Conservation (phyloP, 768 basidiomycete species). For the Cubamyces lactineus region DNA sequence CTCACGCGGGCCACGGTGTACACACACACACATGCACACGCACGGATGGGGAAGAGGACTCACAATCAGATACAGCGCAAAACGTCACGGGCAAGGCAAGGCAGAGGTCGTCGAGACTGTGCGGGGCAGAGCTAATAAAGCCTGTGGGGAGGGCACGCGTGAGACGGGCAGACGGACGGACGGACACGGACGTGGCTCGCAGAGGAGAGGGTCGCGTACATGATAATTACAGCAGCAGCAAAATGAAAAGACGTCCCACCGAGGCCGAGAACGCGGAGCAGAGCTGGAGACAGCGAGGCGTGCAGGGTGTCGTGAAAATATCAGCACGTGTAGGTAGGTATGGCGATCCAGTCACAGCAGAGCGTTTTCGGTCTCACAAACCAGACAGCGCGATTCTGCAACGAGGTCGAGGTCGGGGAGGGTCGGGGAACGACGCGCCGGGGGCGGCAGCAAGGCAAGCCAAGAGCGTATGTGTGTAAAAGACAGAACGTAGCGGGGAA, state of each 20-base stretch:
- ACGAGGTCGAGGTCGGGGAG: not conserved
- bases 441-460: too few relatives aligned
- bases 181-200: constrained; percentile 1
- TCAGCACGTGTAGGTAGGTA: constrained; percentile 31
- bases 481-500: constrained; percentile 6
- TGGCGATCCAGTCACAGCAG: constrained; percentile 11
- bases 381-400: constrained; percentile 3
- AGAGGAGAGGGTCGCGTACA: constrained; percentile 13
- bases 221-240: constrained; percentile 24
- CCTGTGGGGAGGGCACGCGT: constrained; percentile 11
- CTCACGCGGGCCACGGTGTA: not conserved
- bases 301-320: constrained; percentile 25
- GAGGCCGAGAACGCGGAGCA: constrained; percentile 21
- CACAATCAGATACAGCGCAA: constrained; percentile 2
- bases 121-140: constrained; percentile 18
- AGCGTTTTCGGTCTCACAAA: constrained; percentile 9
- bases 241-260: constrained; percentile 18
- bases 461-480: not conserved
- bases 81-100: constrained; percentile 10
- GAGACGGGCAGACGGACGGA: not conserved
- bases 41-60: not conserved
- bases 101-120: constrained; percentile 19
- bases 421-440: too few relatives aligned
- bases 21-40: not conserved
- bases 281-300: constrained; percentile 14